These are phyloP conservation scores for Zygotorulaspora chibaensis DNA, from an alignment of 805 yeast genomes.

Conservation along the genomic window DNA sequence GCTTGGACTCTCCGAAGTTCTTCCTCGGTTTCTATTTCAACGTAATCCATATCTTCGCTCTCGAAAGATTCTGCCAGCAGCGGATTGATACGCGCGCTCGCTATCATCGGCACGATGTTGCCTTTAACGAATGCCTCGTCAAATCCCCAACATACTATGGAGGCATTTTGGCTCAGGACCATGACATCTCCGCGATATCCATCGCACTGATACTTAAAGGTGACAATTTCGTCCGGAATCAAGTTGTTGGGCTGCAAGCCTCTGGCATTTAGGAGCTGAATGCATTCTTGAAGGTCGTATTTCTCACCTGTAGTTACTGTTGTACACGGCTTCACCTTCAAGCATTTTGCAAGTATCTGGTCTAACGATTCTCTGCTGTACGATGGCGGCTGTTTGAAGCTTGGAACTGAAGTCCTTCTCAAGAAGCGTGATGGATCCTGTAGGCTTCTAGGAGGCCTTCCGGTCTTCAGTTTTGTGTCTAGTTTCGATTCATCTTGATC, in stretches of 20 bases:
- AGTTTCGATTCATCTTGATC: constrained; percentile 2
- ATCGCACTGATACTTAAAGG: constrained; percentile 41
- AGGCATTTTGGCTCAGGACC: constrained; percentile 64
- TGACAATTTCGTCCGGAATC: constrained; percentile 67
- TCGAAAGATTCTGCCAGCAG: constrained; percentile 46
- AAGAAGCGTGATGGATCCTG: constrained; percentile 16
- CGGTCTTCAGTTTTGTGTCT: constrained; percentile 12
- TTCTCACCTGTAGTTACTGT: constrained; percentile 69
- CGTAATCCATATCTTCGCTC: constrained; percentile 82
- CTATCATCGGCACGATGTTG: constrained; percentile 50
- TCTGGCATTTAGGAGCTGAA: constrained; percentile 27
- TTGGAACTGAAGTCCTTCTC: constrained; percentile 21
- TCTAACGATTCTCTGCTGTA: constrained; percentile 8
- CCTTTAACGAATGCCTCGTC: constrained; percentile 48
- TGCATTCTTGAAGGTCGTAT: constrained; percentile 53
- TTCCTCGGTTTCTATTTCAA: constrained; percentile 38
- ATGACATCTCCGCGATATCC: constrained; percentile 51
- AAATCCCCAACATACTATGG: constrained; percentile 81
- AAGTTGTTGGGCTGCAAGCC: constrained; percentile 40
- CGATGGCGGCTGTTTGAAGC: constrained; percentile 5
- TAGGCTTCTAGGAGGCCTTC: constrained; percentile 17
- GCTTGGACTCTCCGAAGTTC: constrained; percentile 13
- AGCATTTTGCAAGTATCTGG: constrained; percentile 3
- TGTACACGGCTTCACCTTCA: constrained; percentile 46
- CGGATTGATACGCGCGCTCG: constrained; percentile 44